Evolutionary conservation across 2,329 filamentous ascomycete species (phyloP).

Genomic region (Ceratocystis ficicola): DNA sequence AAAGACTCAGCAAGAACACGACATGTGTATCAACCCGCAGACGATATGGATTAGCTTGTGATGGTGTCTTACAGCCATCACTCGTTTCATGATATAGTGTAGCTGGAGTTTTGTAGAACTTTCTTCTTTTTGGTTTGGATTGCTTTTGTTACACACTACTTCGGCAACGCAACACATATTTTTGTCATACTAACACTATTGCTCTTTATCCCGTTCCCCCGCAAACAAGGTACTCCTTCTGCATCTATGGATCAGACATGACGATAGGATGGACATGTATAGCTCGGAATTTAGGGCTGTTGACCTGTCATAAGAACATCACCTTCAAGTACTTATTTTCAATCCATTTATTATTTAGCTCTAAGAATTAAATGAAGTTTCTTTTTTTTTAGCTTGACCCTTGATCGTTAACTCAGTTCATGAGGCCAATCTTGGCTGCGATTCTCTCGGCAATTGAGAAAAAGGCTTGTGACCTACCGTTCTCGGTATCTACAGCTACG

Average conservation of each 20-base stretch:
- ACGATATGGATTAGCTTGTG: slow-evolving; percentile 53
- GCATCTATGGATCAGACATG: no score
- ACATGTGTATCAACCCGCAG: slow-evolving; percentile 70
- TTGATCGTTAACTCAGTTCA: slow-evolving; percentile 14
- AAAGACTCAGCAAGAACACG: slow-evolving; percentile 74
- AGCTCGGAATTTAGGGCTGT: no score
- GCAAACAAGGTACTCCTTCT: no score
- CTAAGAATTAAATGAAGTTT: background rate
- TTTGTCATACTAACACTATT: no score
- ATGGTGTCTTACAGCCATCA: background rate
- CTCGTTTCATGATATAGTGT: background rate
- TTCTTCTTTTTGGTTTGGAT: background rate
- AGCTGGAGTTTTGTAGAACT: background rate
- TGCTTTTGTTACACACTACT: no score
- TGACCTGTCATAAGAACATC: no score
- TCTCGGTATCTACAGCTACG: slow-evolving; percentile 72
- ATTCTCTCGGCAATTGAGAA: slow-evolving; percentile 52
- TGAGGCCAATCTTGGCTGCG: slow-evolving; percentile 34
- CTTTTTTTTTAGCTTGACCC: background rate
- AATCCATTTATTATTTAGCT: background rate
- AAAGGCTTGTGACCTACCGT: slow-evolving; percentile 60
- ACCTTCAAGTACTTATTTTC: no score
- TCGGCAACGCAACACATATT: no score
- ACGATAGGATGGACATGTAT: no score
- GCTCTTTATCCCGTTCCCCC: no score